Evolutionary conservation across 768 basidiomycete genomes (phyloP).

Genomic region (Trametes maxima): DNA sequence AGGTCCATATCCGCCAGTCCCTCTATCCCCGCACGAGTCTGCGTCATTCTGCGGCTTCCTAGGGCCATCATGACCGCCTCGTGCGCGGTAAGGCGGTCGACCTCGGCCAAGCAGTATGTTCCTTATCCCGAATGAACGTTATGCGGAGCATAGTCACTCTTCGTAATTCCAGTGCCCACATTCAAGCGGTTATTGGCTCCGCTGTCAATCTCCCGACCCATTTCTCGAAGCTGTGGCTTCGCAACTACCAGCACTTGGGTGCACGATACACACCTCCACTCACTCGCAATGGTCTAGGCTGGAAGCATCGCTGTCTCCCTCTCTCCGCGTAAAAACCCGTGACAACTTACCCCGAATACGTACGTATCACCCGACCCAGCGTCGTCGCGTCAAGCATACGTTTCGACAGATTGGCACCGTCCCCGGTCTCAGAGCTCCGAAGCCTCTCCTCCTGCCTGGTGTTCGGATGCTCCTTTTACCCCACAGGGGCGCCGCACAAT

Average conservation of each 20-base stretch:
- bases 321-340: not conserved
- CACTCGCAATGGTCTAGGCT: not conserved
- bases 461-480: not conserved
- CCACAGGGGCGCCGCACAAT: slow-evolving; percentile 4
- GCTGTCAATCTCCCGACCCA: not conserved
- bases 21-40: slow-evolving; percentile 14
- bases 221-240: slow-evolving; percentile 19
- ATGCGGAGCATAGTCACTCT: slow-evolving; percentile 2
- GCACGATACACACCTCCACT: not conserved
- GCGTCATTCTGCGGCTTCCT: slow-evolving; percentile 14
- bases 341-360: not conserved
- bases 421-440: too few relatives aligned
- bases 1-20: slow-evolving; percentile 1
- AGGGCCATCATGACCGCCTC: slow-evolving; percentile 12
- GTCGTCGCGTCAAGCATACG: not conserved
- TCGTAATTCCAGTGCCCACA: not conserved
- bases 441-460: not conserved
- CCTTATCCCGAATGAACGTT: slow-evolving; percentile 9
- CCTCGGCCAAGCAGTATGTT: not conserved
- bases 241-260: not conserved
- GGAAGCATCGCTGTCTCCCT: too few relatives aligned
- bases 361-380: not conserved
- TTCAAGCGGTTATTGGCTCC: slow-evolving; percentile 6
- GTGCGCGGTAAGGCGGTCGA: not conserved
- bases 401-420: slow-evolving; percentile 1